Evolutionary conservation across 352 stramenopile species (phyloP).

Genomic region (Globisporangium abappressorium): DNA sequence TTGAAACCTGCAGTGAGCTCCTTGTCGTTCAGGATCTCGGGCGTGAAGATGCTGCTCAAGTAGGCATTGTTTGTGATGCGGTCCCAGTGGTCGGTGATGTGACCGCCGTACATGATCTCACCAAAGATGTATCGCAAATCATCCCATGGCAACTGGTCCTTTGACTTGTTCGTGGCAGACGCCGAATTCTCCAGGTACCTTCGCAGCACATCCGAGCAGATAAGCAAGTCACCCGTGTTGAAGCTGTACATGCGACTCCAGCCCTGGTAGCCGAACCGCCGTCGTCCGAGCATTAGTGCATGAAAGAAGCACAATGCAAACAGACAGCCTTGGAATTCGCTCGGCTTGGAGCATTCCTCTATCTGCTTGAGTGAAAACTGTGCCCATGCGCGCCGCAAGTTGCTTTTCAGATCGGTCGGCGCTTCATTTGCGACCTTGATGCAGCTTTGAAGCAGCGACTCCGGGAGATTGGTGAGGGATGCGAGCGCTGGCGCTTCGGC

Average conservation of each 20-base stretch:
- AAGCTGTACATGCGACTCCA: constrained; percentile 93
- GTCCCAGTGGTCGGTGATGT: constrained; percentile 86
- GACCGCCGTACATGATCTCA: constrained; percentile 90
- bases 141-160: constrained; percentile 60
- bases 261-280: constrained; percentile 89
- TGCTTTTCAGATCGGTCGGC: constrained; percentile 79
- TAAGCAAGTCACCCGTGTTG: constrained; percentile 93
- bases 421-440: constrained; percentile 88
- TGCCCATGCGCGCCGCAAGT: constrained; percentile 74
- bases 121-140: constrained; percentile 90
- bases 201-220: constrained; percentile 82
- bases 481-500: constrained; percentile 84
- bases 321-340: constrained; percentile 90
- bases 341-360: constrained; percentile 60
- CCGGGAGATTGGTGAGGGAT: constrained; percentile 88
- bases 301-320: constrained; percentile 96
- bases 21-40: constrained; percentile 50
- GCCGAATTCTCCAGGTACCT: constrained; percentile 56
- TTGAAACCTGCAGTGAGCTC: constrained; percentile 71
- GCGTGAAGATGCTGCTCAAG: constrained; percentile 60
- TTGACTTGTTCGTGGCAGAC: constrained; percentile 20
- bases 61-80: constrained; percentile 83
- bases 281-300: constrained; percentile 86
- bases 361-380: constrained; percentile 81
- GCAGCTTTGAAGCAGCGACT: constrained; percentile 80